These are phyloP conservation scores for Leptomonas seymouri DNA, from an alignment of 208 protist genomes.

Conservation along the genomic window DNA sequence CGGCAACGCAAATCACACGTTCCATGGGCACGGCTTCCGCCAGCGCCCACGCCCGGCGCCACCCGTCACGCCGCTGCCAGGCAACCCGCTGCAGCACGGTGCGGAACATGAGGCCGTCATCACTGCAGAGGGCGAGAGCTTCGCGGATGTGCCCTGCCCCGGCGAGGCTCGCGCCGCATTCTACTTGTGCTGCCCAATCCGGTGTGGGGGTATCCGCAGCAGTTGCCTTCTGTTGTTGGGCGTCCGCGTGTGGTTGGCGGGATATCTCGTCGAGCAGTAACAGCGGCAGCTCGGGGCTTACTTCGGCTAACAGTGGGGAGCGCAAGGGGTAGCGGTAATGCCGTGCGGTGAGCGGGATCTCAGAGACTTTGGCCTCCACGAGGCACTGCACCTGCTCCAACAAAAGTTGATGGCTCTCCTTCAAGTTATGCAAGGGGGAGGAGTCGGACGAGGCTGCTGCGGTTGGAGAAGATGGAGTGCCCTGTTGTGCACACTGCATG, in stretches of 20 bases:
- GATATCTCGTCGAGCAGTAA: constrained; percentile 48
- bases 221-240: background rate
- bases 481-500: background rate
- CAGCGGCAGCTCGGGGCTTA: constrained; percentile 49
- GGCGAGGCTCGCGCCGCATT: constrained; percentile 48
- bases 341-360: constrained; percentile 38
- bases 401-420: constrained; percentile 37
- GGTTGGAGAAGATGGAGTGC: background rate
- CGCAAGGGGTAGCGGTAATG: constrained; percentile 62
- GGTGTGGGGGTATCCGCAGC: background rate
- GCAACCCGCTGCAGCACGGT: constrained; percentile 23
- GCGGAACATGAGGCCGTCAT: constrained; percentile 29
- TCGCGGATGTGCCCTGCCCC: constrained; percentile 33
- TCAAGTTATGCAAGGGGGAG: background rate
- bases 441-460: background rate
- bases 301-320: constrained; percentile 44
- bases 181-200: constrained; percentile 29
- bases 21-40: constrained; percentile 28
- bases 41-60: constrained; percentile 35
- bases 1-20: constrained; percentile 12
- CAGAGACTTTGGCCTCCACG: constrained; percentile 56
- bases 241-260: background rate
- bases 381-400: constrained; percentile 75
- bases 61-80: constrained; percentile 30
- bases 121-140: constrained; percentile 36